Evolutionary conservation across 1,284 basidiomycete species (phyloP).

Genomic region (Wolfiporia cocos): DNA sequence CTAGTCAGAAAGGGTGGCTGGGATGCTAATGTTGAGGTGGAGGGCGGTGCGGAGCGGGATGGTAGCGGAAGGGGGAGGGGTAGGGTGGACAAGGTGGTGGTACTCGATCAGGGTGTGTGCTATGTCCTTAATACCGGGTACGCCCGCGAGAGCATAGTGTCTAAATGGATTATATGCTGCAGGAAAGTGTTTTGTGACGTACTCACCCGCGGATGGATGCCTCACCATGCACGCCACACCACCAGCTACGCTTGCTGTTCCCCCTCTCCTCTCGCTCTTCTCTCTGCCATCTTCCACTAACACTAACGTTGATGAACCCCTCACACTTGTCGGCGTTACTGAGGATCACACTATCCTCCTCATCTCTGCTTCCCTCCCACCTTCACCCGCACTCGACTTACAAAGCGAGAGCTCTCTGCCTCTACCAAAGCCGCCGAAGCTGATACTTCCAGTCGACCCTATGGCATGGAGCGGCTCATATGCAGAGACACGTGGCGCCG

Average conservation of each 20-base stretch:
- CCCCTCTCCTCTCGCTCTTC: conserved; percentile 52
- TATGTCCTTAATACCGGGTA: background rate
- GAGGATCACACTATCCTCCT: conserved; percentile 14
- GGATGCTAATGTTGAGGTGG: conserved; percentile 20
- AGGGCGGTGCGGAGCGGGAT: background rate
- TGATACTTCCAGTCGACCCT: conserved; percentile 80
- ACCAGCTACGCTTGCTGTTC: conserved; percentile 40
- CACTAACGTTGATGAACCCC: conserved; percentile 28
- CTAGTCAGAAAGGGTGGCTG: conserved; percentile 41
- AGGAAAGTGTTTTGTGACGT: conserved; percentile 31
- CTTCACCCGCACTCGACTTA: conserved; percentile 25
- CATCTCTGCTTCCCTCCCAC: conserved; percentile 10
- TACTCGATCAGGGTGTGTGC: conserved; percentile 52
- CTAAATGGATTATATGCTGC: background rate
- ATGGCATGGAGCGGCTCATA: conserved; percentile 75
- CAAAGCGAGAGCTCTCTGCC: conserved; percentile 38
- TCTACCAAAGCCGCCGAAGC: conserved; percentile 33
- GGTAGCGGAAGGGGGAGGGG: background rate
- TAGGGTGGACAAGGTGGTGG: conserved; percentile 55
- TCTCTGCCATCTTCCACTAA: conserved; percentile 38
- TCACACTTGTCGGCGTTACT: conserved; percentile 24
- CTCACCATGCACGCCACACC: conserved; percentile 46
- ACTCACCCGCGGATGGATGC: conserved; percentile 33
- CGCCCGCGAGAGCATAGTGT: no score
- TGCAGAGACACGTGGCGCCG: conserved; percentile 28